phyloP scores from a whole-genome alignment of 768 basidiomycete species.

The Cubamyces sp. region DNA sequence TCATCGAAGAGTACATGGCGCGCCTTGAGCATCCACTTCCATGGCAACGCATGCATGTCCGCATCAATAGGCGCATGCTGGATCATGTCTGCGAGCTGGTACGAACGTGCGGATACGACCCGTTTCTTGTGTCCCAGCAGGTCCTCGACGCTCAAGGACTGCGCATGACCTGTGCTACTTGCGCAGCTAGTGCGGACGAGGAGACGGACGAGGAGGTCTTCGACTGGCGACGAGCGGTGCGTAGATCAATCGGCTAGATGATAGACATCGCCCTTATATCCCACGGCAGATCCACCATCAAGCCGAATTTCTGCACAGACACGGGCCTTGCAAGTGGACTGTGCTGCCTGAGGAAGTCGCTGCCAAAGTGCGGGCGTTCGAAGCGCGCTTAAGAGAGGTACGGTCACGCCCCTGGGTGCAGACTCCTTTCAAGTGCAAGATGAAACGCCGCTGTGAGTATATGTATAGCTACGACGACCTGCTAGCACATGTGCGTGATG shows the following conservation, averaged over 20 bases:
- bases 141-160: not conserved
- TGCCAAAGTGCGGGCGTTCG: not conserved
- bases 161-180: slow-evolving; percentile 9
- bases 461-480: not conserved
- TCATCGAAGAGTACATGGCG: not conserved
- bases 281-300: slow-evolving; percentile 1
- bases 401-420: not conserved
- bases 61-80: not conserved
- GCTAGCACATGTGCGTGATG: not conserved
- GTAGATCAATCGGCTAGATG: not conserved
- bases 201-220: not conserved
- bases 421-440: not conserved
- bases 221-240: slow-evolving; percentile 11
- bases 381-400: not conserved
- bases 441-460: not conserved
- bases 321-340: not conserved
- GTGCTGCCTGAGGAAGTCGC: slow-evolving; percentile 4
- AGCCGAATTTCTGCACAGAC: not conserved
- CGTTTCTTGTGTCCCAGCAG: not conserved
- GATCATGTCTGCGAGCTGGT: not conserved
- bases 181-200: not conserved
- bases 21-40: not conserved
- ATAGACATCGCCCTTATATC: not conserved
- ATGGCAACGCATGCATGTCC: not conserved
- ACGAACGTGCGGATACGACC: slow-evolving; percentile 8